Percentiles rank a stretch among this genome's conserved stretches.
phyloP scores from a whole-genome alignment of 2,329 filamentous ascomycete species.

The Aschersonia sp. region DNA sequence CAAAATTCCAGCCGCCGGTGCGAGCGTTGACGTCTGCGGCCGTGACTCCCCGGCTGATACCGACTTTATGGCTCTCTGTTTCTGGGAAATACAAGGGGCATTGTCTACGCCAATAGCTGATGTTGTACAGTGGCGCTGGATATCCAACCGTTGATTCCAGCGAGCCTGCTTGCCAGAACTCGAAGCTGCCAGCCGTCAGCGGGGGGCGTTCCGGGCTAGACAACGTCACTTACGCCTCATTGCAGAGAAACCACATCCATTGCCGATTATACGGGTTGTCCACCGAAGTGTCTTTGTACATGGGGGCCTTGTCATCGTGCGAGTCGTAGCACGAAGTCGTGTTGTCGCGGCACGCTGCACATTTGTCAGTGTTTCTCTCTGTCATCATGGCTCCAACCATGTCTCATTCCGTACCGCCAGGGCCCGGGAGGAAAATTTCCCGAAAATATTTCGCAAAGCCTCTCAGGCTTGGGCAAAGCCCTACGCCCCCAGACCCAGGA shows the following conservation, averaged over 20 bases:
- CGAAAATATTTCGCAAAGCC: slow-evolving; percentile 42
- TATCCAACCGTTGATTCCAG: slow-evolving; percentile 23
- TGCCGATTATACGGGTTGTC: slow-evolving; percentile 27
- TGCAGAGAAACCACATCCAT: slow-evolving; percentile 49
- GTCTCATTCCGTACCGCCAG: slow-evolving; percentile 23
- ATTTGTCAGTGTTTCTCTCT: background rate
- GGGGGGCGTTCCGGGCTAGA: no score
- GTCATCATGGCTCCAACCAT: background rate
- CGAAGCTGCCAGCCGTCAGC: slow-evolving; percentile 6
- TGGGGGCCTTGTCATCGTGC: slow-evolving; percentile 9
- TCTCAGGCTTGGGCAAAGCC: slow-evolving; percentile 33
- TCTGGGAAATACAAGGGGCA: slow-evolving; percentile 41
- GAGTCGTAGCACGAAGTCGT: slow-evolving; percentile 4
- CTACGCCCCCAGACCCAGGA: slow-evolving; percentile 27
- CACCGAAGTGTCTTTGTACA: slow-evolving; percentile 31
- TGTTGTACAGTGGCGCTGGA: slow-evolving; percentile 32
- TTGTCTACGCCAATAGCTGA: slow-evolving; percentile 39
- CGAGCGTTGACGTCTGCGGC: slow-evolving; percentile 29
- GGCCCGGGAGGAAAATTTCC: slow-evolving; percentile 22
- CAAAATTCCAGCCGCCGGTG: slow-evolving; percentile 40
- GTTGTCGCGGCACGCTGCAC: background rate
- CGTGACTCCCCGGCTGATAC: slow-evolving; percentile 1
- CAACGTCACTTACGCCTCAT: slow-evolving; percentile 34
- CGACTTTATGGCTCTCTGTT: slow-evolving; percentile 24
- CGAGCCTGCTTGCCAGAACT: slow-evolving; percentile 6